These are phyloP conservation scores for Ophiocordyceps sinensis DNA, from an alignment of 2,329 filamentous ascomycete genomes.

Conservation along the genomic window DNA sequence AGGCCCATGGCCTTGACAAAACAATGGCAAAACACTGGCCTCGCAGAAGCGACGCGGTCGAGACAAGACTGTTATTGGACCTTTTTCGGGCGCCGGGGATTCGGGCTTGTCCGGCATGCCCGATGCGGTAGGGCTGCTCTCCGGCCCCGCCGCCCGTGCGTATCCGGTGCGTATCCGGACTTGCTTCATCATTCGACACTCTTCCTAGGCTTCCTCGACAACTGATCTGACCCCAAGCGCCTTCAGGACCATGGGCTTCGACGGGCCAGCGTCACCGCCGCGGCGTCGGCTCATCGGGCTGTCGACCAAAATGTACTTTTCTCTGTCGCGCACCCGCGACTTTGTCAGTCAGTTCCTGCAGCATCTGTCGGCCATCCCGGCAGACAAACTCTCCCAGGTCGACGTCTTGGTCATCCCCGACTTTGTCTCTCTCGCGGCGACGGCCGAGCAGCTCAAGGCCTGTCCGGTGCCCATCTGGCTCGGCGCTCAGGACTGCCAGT, in stretches of 20 bases:
- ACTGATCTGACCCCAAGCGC: no score
- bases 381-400: constrained; percentile 31
- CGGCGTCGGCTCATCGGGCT: constrained; percentile 54
- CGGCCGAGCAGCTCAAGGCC: constrained; percentile 31
- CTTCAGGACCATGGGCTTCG: neutral
- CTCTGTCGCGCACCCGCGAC: constrained; percentile 43
- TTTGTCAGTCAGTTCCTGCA: constrained; percentile 37
- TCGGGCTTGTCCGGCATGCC: neutral
- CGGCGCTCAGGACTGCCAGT: constrained; percentile 65
- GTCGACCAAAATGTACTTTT: constrained; percentile 72
- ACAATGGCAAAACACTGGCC: no score
- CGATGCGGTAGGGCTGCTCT: constrained; percentile 2
- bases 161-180: no score
- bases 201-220: no score
- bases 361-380: constrained; percentile 26
- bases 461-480: constrained; percentile 29
- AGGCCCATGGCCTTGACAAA: no score
- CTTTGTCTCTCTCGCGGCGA: constrained; percentile 50
- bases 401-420: constrained; percentile 70
- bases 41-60: no score
- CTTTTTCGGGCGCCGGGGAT: no score
- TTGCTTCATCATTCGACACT: no score
- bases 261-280: constrained; percentile 4
- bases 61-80: no score
- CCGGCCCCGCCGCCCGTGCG: no score